These are phyloP conservation scores for Wickerhamomyces subpelliculosus DNA, from an alignment of 805 yeast genomes.

Conservation along the genomic window DNA sequence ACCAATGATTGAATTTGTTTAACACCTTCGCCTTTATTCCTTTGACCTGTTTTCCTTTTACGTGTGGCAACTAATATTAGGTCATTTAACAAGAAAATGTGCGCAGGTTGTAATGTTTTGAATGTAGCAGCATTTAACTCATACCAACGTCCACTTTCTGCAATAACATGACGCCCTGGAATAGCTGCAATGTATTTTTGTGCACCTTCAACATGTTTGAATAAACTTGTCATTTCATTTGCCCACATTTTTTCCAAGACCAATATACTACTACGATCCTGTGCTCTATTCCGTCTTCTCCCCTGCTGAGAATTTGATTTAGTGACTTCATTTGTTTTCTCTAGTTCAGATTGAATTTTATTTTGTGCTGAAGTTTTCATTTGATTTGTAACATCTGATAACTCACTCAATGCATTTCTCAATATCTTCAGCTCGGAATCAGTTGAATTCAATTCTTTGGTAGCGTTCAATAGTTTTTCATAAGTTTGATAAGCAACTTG, in stretches of 20 bases:
- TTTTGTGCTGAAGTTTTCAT: slow-evolving; percentile 58
- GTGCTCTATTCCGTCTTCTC: slow-evolving; percentile 13
- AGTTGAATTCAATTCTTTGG: slow-evolving; percentile 55
- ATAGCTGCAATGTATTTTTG: slow-evolving; percentile 67
- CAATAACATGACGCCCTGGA: slow-evolving; percentile 75
- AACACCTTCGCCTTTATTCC: slow-evolving; percentile 10
- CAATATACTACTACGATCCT: slow-evolving; percentile 63
- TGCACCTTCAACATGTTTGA: slow-evolving; percentile 86
- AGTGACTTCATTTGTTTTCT: slow-evolving; percentile 13
- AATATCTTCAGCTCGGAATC: slow-evolving; percentile 57
- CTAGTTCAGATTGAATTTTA: slow-evolving; percentile 40
- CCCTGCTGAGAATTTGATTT: slow-evolving; percentile 7
- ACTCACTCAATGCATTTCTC: slow-evolving; percentile 50
- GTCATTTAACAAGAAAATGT: slow-evolving; percentile 73
- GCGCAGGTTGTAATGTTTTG: slow-evolving; percentile 71
- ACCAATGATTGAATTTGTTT: slow-evolving; percentile 35
- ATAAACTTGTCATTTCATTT: slow-evolving; percentile 57
- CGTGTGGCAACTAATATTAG: slow-evolving; percentile 66
- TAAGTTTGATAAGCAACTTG: slow-evolving; percentile 54
- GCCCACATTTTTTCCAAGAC: slow-evolving; percentile 81
- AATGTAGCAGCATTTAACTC: slow-evolving; percentile 82
- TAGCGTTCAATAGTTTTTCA: slow-evolving; percentile 50
- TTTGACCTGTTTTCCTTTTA: slow-evolving; percentile 26
- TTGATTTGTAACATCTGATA: slow-evolving; percentile 52
- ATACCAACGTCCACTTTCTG: slow-evolving; percentile 79